phyloP scores from a whole-genome alignment of 176 grass and related monocot species.

The Phragmites australis region DNA sequence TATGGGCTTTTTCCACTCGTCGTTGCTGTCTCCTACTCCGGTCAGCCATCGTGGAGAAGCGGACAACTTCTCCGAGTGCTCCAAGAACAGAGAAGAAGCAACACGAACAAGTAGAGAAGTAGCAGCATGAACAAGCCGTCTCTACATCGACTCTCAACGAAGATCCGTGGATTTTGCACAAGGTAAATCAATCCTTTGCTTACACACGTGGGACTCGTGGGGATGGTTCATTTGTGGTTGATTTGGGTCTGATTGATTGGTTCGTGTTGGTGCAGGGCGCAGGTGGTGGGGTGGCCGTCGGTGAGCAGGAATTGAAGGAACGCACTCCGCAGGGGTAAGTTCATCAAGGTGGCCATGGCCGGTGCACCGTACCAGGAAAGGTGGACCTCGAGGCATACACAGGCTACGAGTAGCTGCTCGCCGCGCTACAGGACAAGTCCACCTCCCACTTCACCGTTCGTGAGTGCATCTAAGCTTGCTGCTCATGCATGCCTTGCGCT shows the following conservation, averaged over 20 bases:
- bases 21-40: no score
- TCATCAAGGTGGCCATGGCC: conserved; percentile 88
- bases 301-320: conserved; percentile 57
- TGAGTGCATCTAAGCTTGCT: conserved; percentile 26
- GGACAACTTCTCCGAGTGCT: no score
- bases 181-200: neutral
- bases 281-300: conserved; percentile 88
- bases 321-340: conserved; percentile 51
- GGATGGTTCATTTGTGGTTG: neutral
- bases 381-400: conserved; percentile 73
- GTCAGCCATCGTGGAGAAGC: no score
- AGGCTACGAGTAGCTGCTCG: conserved; percentile 68
- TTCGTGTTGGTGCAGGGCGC: conserved; percentile 38
- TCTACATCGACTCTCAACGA: no score
- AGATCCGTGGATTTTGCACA: no score
- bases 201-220: no score
- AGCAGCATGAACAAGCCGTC: no score
- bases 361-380: conserved; percentile 85
- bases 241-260: neutral
- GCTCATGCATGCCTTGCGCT: neutral
- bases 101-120: no score
- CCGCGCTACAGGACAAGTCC: conserved; percentile 82
- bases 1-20: no score
- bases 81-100: no score
- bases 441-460: conserved; percentile 71